phyloP scores from a whole-genome alignment of 1,139 yeast genomes.

The Saccharomyces hybrid region DNA sequence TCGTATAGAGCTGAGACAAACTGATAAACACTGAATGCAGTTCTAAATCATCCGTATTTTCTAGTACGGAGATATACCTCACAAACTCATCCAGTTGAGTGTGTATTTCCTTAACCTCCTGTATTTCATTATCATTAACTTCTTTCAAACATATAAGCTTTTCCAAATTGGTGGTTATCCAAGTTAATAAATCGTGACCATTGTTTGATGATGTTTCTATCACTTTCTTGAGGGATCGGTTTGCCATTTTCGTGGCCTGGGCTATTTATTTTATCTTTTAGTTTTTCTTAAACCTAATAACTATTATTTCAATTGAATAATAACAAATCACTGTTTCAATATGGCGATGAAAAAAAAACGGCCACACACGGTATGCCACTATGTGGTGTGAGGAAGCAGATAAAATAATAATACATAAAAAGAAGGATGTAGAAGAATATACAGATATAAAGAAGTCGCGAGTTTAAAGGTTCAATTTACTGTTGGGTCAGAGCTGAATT shows the following conservation, averaged over 20 bases:
- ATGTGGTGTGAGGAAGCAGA: background rate
- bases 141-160: constrained; percentile 6
- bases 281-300: background rate
- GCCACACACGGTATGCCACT: background rate
- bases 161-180: constrained; percentile 18
- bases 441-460: background rate
- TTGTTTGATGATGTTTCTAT: constrained; percentile 8
- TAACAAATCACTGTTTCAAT: background rate
- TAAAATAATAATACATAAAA: background rate
- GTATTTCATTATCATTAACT: constrained; percentile 2
- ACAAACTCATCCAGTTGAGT: constrained; percentile 11
- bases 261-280: background rate
- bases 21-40: constrained; percentile 19
- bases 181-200: constrained; percentile 17
- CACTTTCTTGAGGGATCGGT: background rate
- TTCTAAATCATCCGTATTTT: constrained; percentile 11
- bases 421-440: background rate
- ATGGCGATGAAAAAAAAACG: background rate
- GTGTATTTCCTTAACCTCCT: constrained; percentile 6
- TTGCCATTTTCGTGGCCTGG: background rate
- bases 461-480: background rate
- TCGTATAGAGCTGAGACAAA: constrained; percentile 19
- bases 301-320: background rate
- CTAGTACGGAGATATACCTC: constrained; percentile 10
- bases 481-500: background rate